phyloP scores from a whole-genome alignment of 139 green algal species.

The Dunaliella primolecta region DNA sequence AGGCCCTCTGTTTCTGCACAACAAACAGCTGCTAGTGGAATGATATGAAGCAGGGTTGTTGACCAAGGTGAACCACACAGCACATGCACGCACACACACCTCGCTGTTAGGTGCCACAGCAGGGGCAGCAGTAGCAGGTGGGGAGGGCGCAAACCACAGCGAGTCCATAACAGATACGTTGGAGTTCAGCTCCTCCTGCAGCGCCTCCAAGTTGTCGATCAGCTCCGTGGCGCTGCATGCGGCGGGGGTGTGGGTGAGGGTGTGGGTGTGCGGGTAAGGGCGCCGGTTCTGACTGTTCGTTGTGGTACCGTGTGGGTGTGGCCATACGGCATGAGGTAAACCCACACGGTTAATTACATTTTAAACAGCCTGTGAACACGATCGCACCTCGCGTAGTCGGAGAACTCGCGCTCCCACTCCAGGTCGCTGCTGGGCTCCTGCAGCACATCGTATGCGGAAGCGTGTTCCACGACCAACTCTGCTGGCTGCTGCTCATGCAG shows the following conservation, averaged over 20 bases:
- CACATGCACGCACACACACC: neutral
- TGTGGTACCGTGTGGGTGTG: too few species aligned
- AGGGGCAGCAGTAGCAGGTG: neutral
- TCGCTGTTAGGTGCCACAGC: constrained; percentile 5
- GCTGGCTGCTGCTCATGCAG: neutral
- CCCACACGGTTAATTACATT: too few species aligned
- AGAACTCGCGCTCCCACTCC: neutral
- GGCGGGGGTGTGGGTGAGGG: too few species aligned
- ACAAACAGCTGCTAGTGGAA: too few species aligned
- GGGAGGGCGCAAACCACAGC: neutral
- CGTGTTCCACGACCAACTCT: neutral
- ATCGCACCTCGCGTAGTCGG: neutral
- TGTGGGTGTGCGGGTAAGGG: too few species aligned
- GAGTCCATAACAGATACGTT: neutral
- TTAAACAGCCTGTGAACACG: too few species aligned
- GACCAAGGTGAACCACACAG: too few species aligned
- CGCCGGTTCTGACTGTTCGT: too few species aligned
- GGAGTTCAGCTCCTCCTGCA: neutral
- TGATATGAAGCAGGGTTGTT: too few species aligned
- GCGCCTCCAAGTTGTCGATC: neutral
- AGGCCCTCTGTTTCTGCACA: too few species aligned
- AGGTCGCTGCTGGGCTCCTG: neutral
- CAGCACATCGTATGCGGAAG: neutral
- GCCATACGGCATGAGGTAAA: too few species aligned
- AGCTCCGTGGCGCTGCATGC: neutral